Conservation (phyloP, 495 filamentous ascomycete genomes). For the Talaromyces liani region DNA sequence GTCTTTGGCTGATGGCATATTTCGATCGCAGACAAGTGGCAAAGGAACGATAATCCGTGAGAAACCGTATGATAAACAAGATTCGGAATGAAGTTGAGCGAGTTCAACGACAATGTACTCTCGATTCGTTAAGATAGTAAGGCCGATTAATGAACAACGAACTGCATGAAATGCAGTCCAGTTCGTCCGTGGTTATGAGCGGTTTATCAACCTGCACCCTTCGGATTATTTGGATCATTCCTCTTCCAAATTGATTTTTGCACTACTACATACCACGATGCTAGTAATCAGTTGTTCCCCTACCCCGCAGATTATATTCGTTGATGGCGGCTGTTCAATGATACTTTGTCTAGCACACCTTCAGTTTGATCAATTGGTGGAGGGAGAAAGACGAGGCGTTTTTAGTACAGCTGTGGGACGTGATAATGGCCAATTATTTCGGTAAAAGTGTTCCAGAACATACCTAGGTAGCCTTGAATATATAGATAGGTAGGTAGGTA, state of each 20-base stretch:
- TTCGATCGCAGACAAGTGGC: neutral
- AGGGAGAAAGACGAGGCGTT: neutral
- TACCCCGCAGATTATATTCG: neutral
- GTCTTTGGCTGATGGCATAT: conserved; percentile 2
- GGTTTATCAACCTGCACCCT: neutral
- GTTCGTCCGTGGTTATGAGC: neutral
- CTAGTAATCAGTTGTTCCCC: neutral
- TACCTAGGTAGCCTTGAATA: no score
- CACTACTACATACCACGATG: neutral
- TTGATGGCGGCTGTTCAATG: neutral
- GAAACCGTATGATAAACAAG: neutral
- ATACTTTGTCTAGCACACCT: neutral
- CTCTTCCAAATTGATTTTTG: neutral
- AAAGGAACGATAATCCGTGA: neutral
- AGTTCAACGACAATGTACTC: neutral
- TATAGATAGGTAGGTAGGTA: no score
- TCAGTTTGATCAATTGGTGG: neutral
- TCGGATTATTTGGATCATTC: neutral
- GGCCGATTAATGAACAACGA: neutral
- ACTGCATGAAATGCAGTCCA: neutral
- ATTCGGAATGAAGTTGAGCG: neutral
- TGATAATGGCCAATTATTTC: neutral
- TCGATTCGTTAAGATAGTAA: neutral
- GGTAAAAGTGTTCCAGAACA: neutral
- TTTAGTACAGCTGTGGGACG: neutral